Conservation (phyloP, 139 green algal species). For the Haematococcus sp. region DNA sequence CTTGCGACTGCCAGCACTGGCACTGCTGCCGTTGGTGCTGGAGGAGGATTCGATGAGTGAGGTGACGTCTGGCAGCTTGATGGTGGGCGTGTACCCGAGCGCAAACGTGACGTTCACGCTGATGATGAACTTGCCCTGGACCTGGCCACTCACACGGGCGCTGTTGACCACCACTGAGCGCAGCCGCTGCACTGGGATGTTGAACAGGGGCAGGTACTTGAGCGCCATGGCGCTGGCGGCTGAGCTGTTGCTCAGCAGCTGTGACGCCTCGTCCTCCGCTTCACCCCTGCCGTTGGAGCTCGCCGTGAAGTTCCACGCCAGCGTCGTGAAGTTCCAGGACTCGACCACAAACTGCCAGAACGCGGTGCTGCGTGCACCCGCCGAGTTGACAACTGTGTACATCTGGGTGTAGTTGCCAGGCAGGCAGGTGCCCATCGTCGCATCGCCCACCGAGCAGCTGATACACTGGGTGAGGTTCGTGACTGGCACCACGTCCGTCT, state of each 20-base stretch:
- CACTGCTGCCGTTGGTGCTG: not conserved
- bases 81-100: slow-evolving; percentile 1
- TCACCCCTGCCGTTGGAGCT: too few relatives aligned
- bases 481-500: too few relatives aligned
- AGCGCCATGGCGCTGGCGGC: not conserved
- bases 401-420: slow-evolving; percentile 4
- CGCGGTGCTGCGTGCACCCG: too few relatives aligned
- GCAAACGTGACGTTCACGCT: not conserved
- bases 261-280: not conserved
- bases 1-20: too few relatives aligned
- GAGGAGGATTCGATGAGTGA: not conserved
- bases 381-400: not conserved
- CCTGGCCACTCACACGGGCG: not conserved
- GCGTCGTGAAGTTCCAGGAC: not conserved
- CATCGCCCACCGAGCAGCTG: slow-evolving; percentile 9
- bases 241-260: not conserved
- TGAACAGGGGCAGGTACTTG: slow-evolving; percentile 11
- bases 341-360: slow-evolving; percentile 1
- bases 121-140: not conserved
- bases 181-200: not conserved
- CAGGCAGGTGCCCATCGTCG: slow-evolving; percentile 19
- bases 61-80: not conserved
- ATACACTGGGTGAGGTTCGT: slow-evolving; percentile 13
- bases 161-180: not conserved
- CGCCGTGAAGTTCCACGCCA: not conserved